phyloP scores from a whole-genome alignment of 768 basidiomycete species.

The Trametes gibbosa region DNA sequence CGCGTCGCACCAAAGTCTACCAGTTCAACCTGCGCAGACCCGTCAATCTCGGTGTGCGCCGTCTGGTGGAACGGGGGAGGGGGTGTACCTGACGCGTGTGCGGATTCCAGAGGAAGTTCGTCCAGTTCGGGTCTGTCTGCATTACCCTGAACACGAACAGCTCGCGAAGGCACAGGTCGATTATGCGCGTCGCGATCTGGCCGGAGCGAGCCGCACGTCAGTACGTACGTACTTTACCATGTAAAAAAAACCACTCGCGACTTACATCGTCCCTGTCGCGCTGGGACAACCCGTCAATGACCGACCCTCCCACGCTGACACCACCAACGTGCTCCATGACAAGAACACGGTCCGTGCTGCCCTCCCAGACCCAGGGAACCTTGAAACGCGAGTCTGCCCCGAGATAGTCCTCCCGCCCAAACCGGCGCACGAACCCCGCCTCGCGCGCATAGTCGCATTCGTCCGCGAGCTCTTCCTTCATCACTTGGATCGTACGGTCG shows the following conservation, averaged over 20 bases:
- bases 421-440: conserved; percentile 64
- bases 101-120: conserved; percentile 90
- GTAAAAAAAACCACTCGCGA: neutral
- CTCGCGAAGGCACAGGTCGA: conserved; percentile 86
- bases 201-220: neutral
- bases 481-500: conserved; percentile 83
- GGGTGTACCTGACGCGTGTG: conserved; percentile 54
- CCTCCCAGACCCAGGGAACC: conserved; percentile 84
- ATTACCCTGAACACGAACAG: conserved; percentile 88
- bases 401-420: conserved; percentile 48
- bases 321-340: conserved; percentile 89
- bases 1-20: conserved; percentile 97
- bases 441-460: conserved; percentile 92
- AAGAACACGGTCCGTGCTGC: conserved; percentile 78
- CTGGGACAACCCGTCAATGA: conserved; percentile 54
- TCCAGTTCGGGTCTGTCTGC: conserved; percentile 99
- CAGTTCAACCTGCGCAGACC: conserved; percentile 60
- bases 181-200: conserved; percentile 80
- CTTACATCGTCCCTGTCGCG: conserved; percentile 70
- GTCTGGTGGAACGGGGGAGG: too few species aligned
- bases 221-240: neutral
- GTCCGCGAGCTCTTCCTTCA: conserved; percentile 86
- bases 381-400: conserved; percentile 68
- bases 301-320: conserved; percentile 69
- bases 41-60: neutral